A percentile compares a stretch with the other conserved stretches of the same genome.
Evolutionary conservation across 352 stramenopile species (phyloP).

Genomic region (Phytopythium aichiense): DNA sequence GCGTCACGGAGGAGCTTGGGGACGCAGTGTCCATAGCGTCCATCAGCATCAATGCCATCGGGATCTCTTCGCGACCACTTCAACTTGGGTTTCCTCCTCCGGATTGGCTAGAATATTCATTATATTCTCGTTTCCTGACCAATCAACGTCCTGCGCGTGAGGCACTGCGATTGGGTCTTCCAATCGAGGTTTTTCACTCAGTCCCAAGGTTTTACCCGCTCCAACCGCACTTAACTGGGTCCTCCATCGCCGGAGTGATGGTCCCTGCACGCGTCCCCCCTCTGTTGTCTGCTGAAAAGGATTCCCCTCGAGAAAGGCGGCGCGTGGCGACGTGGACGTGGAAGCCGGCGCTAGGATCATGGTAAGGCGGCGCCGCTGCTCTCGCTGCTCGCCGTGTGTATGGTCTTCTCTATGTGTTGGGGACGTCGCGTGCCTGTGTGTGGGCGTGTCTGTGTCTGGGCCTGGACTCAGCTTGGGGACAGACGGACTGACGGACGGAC

Average conservation of each 20-base stretch:
- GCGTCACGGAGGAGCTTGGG: background rate
- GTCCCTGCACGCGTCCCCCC: background rate
- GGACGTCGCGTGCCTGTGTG: too few species aligned
- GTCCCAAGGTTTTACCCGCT: background rate
- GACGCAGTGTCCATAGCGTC: background rate
- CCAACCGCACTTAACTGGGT: background rate
- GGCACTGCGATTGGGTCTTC: slow-evolving; percentile 5
- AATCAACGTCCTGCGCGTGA: slow-evolving; percentile 10
- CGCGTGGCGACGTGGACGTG: background rate
- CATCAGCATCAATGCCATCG: background rate
- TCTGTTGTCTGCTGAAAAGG: slow-evolving; percentile 7
- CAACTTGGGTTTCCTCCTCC: slow-evolving; percentile 5
- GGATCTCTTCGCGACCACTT: slow-evolving; percentile 1
- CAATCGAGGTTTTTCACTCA: slow-evolving; percentile 1
- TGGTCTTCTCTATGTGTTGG: background rate
- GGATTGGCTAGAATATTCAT: slow-evolving; percentile 4
- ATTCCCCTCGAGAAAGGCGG: slow-evolving; percentile 6
- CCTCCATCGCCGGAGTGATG: background rate
- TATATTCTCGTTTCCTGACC: background rate
- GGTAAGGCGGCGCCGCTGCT: background rate
- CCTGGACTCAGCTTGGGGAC: background rate
- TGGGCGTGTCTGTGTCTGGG: background rate
- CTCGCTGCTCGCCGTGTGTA: background rate
- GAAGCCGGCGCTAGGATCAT: background rate
- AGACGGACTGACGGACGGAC: background rate